Base-by-base conservation (phyloP, 2,329 filamentous ascomycete genomes). In the Diaporthe nobilis region DNA sequence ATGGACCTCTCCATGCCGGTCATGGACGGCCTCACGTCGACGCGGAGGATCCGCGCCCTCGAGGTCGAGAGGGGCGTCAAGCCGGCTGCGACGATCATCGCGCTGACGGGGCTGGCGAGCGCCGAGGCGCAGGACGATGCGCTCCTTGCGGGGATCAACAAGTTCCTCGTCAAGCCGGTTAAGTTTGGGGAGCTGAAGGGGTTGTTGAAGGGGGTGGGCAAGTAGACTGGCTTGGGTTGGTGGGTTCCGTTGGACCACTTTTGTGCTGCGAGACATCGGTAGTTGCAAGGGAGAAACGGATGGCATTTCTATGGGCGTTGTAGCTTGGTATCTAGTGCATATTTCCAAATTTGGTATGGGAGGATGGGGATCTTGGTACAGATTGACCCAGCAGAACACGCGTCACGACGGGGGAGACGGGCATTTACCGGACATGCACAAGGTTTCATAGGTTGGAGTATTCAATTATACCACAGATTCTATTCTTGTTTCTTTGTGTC, bases 1-100 rank as follows among this genome's bases (percentile, higher is more conserved):
- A 86, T 86, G 84, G 89, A 91, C 77, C 86, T 90, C 9, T 87
- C 85, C 80, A 91, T 91, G 90, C 89, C 89, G 0, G 83, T 90
- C 6, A 86, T 91, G 78, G 86, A 91, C 77, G 88, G 88, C 0
- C 82, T 89, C 20, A 86, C 86, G 28, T 84, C 87, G 0, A 90
- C 88, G 12, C 83, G 84, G 13, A 83, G 83, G 72, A 90, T 90
- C 28, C 85, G 89, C 4, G 83, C 85, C 2, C 83, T 88, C 25
- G 89, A 90, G 78, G 82, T 82, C 5, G 84, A 87, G 6, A 81
- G 85, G 15, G 82, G 80, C 1, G 77, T 87, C 37, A 58, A 34
- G 3, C 78, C 82, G 3, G 85, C 85, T 0, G 85, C 87, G 0
- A 86, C 84, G 0, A 85, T 90, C 39, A 87, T 90, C 61, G 89